phyloP scores from a whole-genome alignment of 2,329 filamentous ascomycete species.

The Penicillium paneum region DNA sequence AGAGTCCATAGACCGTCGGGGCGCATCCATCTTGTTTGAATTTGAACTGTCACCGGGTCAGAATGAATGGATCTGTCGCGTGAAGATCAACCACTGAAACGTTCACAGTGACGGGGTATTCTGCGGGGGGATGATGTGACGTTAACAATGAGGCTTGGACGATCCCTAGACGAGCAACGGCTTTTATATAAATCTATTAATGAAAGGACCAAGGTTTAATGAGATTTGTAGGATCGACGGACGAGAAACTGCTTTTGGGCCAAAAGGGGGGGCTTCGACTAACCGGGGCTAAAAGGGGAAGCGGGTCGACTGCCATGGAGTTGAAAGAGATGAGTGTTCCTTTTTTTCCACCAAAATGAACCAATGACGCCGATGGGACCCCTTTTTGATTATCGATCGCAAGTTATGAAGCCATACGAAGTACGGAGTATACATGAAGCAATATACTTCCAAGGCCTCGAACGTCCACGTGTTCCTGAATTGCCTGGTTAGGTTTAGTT shows the following conservation, averaged over 20 bases:
- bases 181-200: constrained; percentile 6
- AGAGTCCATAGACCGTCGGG: constrained; percentile 13
- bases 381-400: neutral
- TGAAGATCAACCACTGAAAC: constrained; percentile 3
- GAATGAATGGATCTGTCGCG: neutral
- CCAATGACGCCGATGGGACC: neutral
- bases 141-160: neutral
- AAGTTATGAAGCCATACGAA: neutral
- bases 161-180: constrained; percentile 1
- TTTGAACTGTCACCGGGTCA: constrained; percentile 3
- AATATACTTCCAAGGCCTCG: neutral
- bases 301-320: constrained; percentile 12
- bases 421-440: too few relatives aligned
- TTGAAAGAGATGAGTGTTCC: constrained; percentile 4
- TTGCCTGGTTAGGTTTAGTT: constrained; percentile 25
- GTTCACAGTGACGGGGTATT: neutral
- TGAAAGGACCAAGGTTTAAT: constrained; percentile 23
- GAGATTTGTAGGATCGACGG: constrained; percentile 23
- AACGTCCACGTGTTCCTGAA: constrained; percentile 4
- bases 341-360: neutral
- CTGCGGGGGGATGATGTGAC: neutral
- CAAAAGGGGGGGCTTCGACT: constrained; percentile 23
- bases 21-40: constrained; percentile 29
- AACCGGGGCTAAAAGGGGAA: constrained; percentile 18
- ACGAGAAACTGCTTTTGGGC: constrained; percentile 22